Base-by-base conservation (phyloP, 805 yeast species). In the Metschnikowia kunwiensis region DNA sequence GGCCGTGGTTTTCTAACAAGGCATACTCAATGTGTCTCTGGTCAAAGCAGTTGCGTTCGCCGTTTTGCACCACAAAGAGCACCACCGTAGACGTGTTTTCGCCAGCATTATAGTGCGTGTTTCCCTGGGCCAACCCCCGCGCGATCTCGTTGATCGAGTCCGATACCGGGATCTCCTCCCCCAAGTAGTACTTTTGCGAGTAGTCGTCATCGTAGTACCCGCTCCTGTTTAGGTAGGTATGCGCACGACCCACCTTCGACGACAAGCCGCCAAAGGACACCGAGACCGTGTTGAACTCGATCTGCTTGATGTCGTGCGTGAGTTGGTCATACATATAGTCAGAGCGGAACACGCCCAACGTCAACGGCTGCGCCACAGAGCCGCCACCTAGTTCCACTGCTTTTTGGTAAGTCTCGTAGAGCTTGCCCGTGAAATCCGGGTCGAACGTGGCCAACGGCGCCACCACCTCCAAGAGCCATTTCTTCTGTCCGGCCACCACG, bases 181-280 rank as follows among this genome's bases (percentile, higher is more conserved):
- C 67, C 9, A 70, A 65, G 32, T 75, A 77, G 42, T 63, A 68
- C 14, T 59, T 57, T 16, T 60, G 58, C 1, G 71, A 54, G 27
- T 68, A 68, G 4, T 63, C 53, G 14, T 64, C 48, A 45, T 65
- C 65, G 52, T 84, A 85, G n/a, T 61, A 58, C 3, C 88, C 88
- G 6, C 66, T 53, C 4, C 60, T 53, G 54, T 84, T 82, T 52
- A 83, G 60, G 50, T 74, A 86, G 14, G 70, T 59, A 60, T 93
- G 98, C 38, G 86, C 65, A 47, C 76, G 68, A 14, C 93, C 84
- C 17, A 86, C 91, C 55, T 82, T 84, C 10, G 87, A 58, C 2
- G 95, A 82, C 38, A 93, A 68, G 0, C 95, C 97, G 14, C 95
- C 96, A 65, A 93, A 93, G 1, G 97, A 89, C 3, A 91, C 96